Conservation (phyloP, 2,329 filamentous ascomycete genomes). For the Sporothrix euskadiensis region DNA sequence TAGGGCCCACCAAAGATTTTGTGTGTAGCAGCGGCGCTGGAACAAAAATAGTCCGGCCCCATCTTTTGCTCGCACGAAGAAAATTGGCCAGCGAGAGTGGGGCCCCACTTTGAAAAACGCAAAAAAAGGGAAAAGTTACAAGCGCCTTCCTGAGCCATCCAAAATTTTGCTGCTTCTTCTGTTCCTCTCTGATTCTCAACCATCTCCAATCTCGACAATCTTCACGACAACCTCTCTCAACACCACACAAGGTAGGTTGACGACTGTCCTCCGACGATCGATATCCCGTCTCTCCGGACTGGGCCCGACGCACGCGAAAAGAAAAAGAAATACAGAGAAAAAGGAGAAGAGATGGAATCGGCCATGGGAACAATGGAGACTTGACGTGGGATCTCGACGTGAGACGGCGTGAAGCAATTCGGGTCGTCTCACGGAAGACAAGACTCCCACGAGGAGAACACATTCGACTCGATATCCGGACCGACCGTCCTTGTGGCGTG, state of each 20-base stretch:
- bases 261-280: constrained; percentile 2
- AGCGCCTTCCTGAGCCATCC: neutral
- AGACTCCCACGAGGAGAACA: constrained; percentile 4
- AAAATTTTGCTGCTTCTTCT: constrained; percentile 5
- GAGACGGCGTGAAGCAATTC: constrained; percentile 11
- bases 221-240: constrained; percentile 27
- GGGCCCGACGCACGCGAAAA: constrained; percentile 34
- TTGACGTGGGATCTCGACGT: constrained; percentile 9
- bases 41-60: constrained; percentile 28
- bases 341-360: neutral
- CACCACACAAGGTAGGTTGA: constrained; percentile 27
- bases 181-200: constrained; percentile 10
- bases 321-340: constrained; percentile 24
- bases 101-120: constrained; percentile 3
- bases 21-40: constrained; percentile 26
- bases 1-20: constrained; percentile 32
- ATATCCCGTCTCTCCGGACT: constrained; percentile 35
- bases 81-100: constrained; percentile 18
- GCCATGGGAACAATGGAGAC: constrained; percentile 1
- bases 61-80: constrained; percentile 29
- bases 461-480: neutral
- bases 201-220: constrained; percentile 7
- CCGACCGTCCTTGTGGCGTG: constrained; percentile 20
- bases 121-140: constrained; percentile 21
- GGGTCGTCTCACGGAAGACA: neutral